Evolutionary conservation across 169 alveolate species (phyloP), one percentile per base, ranked within the genome.

Genomic region (Perkinsus olseni): DNA sequence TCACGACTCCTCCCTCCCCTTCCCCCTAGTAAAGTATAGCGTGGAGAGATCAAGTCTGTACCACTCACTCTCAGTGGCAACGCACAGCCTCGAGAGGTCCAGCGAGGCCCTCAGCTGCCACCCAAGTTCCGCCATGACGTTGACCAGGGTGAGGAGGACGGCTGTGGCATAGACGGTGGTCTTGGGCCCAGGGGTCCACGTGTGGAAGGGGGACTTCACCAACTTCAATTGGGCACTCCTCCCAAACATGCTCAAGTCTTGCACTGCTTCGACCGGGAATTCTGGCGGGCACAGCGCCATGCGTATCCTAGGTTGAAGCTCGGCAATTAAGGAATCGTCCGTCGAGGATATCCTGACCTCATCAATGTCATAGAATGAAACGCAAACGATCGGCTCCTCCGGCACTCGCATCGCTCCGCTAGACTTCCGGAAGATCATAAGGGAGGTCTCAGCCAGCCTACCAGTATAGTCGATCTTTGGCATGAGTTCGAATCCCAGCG

Each of bases 401-500:
- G 28, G 31, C 82, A 1, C 1, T 4, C 82, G 13, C 82, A 62
- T 28, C 82, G 82, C 82, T 28, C 34, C 82, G 82, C 34, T 62
- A 62, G 82, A 3, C 82, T 28, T 62, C 13, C 82, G 28, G 82
- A 62, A 62, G 8, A 62, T 28, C 82, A 62, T 62, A 28, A 62
- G 17, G 82, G 82, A 62, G 34, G 82, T 62, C 82, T 62, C 82
- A 4, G 82, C 82, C 13, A 62, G 82, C 82, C 82, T 13, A 62
- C 82, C 82, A 62, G 82, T 62, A 24, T 1, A 62, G 82, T 8
- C 82, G 31, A 62, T 24, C 82, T 62, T 62, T 0, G 82, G 82
- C 82, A 62, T 62, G 82, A 62, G 82, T 62, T 62, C 82, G 31
- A 62, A 62, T 62, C 82, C 82, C 82, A 62, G 82, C 82, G 82